Base-by-base conservation (phyloP, 2,329 filamentous ascomycete species). In the Penicillium sp. region DNA sequence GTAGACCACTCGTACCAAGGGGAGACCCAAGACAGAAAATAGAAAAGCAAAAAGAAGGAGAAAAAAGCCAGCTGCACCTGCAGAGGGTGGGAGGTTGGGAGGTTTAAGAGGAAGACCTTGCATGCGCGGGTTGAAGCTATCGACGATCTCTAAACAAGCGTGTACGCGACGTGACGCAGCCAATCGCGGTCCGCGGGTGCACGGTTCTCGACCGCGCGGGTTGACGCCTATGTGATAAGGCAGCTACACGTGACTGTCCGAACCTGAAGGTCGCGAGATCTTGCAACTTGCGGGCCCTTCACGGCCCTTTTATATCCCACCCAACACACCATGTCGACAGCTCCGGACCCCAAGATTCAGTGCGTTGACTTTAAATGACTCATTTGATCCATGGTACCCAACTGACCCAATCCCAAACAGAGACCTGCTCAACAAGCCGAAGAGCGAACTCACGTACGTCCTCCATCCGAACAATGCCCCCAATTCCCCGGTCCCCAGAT, bases 391-490 rank as follows among this genome's bases (percentile, higher is more conserved):
- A 32, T 28, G 30, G 32, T 39, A 39, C 39, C 39, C 49, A 49
- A 53, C 44, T 54, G 48, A 55, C 46, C 32, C 33, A 32, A 36
- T 53, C 13, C 33, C 35, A 11, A 44, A 45, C 65, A 94, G 88
- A 71, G 89, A 95, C 69, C 81, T 95, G 60, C 81, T 94, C 53
- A 83, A 80, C 67, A 95, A 95, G 78, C 83, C 87, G 53, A 87
- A 88, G 70, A 81, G 78, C 61, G 90, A 96, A 66, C 84, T 95
- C 71, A 95, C 89, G 88, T 94, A 81, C 57, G 84, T 78, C 16
- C 30, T 23, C 33, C 23, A 25, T 25, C 26, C 30, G 17, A 26
- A n/a, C 27, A 26, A 15, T 21, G 19, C 17, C 21, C 23, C 26
- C 23, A n/a, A 15, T 17, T 15, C 14, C 33, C 23, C 19, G 21